Conservation (phyloP, 169 alveolate genomes). For the Plasmodium coatneyi region DNA sequence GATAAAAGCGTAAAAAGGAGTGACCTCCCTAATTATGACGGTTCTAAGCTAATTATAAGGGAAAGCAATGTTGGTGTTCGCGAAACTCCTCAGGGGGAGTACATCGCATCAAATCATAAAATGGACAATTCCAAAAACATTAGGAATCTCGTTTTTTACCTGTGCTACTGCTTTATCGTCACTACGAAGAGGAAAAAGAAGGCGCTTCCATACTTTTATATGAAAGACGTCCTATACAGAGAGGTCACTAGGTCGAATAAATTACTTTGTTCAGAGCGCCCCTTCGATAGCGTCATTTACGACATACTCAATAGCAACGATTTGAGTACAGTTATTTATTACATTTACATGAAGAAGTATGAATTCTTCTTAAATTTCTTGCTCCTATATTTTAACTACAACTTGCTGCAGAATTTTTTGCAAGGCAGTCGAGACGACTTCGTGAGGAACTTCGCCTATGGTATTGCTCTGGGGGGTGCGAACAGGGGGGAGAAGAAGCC, state of each 20-base stretch:
- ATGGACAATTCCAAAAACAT: neutral
- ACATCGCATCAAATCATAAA: neutral
- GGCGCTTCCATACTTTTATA: slow-evolving; percentile 12
- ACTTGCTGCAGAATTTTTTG: slow-evolving; percentile 17
- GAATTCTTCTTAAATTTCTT: slow-evolving; percentile 48
- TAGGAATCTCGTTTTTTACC: slow-evolving; percentile 9
- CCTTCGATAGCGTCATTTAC: slow-evolving; percentile 12
- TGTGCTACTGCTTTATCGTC: slow-evolving; percentile 26
- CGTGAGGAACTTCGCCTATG: neutral
- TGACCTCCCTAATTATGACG: neutral
- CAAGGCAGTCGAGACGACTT: neutral
- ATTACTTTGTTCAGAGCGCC: neutral
- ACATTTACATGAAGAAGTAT: slow-evolving; percentile 39
- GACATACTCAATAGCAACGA: slow-evolving; percentile 27
- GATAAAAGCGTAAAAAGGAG: neutral
- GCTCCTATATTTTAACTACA: slow-evolving; percentile 44
- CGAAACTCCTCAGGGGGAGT: neutral
- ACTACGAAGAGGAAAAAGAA: slow-evolving; percentile 9
- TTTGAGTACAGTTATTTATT: slow-evolving; percentile 43
- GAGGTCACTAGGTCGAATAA: slow-evolving; percentile 13
- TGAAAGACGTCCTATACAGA: slow-evolving; percentile 12
- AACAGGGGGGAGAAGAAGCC: neutral
- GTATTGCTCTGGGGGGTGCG: neutral
- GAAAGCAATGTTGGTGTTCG: neutral
- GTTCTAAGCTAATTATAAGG: neutral